Conservation (phyloP, 2,329 filamentous ascomycete species). For the Cladosporium sp. region DNA sequence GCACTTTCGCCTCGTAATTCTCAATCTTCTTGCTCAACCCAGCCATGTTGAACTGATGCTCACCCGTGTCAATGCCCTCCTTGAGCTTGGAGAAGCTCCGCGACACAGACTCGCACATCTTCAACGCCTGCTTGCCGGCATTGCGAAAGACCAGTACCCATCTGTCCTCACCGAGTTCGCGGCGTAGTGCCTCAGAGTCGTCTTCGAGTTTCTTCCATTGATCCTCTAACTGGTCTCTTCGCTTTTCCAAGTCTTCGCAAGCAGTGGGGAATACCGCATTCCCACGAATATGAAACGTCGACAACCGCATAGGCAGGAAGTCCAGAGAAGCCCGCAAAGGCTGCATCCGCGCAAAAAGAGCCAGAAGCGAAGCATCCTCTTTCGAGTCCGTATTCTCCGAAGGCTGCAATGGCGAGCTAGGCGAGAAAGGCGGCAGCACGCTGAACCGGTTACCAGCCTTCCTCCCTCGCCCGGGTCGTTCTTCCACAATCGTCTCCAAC, state of each 20-base stretch:
- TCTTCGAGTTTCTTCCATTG: conserved; percentile 83
- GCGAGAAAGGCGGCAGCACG: conserved; percentile 52
- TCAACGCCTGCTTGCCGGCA: conserved; percentile 84
- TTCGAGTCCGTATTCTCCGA: conserved; percentile 57
- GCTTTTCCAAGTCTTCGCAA: conserved; percentile 79
- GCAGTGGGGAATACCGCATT: conserved; percentile 80
- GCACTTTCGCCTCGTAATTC: conserved; percentile 91
- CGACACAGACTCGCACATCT: conserved; percentile 95
- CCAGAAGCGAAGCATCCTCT: conserved; percentile 84
- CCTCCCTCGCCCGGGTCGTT: conserved; percentile 57
- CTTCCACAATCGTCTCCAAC: conserved; percentile 89
- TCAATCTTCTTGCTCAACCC: conserved; percentile 78
- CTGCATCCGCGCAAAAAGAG: conserved; percentile 92
- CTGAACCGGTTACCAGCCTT: conserved; percentile 65
- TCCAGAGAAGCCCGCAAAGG: conserved; percentile 88
- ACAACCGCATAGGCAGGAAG: conserved; percentile 91
- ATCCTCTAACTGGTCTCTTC: conserved; percentile 70
- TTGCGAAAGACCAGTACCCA: conserved; percentile 96
- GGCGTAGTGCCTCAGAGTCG: conserved; percentile 82
- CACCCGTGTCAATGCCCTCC: conserved; percentile 70
- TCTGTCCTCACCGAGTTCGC: conserved; percentile 89
- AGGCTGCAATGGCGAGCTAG: conserved; percentile 60
- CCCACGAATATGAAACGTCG: conserved; percentile 77
- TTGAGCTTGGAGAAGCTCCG: conserved; percentile 78
- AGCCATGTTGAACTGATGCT: conserved; percentile 68